phyloP scores from a whole-genome alignment of 495 filamentous ascomycete species.

The Hypoxylon subgilvum region DNA sequence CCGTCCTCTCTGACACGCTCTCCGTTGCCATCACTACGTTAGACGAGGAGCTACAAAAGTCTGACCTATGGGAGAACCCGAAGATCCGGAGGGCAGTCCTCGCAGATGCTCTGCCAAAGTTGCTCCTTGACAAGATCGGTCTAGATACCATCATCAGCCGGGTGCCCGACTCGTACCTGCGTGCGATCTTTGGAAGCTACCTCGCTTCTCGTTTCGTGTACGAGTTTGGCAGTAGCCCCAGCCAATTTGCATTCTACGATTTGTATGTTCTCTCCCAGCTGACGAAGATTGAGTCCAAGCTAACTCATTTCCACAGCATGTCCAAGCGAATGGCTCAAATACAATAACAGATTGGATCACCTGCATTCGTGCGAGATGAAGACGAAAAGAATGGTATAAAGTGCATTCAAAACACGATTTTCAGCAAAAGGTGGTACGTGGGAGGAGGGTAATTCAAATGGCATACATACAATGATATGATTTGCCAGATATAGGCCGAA shows the following conservation, averaged over 20 bases:
- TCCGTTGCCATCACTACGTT: constrained; percentile 90
- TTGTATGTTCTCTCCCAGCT: constrained; percentile 70
- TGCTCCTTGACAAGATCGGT: constrained; percentile 87
- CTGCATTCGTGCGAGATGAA: constrained; percentile 1
- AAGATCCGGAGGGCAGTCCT: constrained; percentile 78
- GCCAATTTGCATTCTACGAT: constrained; percentile 97
- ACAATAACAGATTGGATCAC: constrained; percentile 13
- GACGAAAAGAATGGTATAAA: constrained; percentile 1
- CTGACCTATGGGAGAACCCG: constrained; percentile 87
- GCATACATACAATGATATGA: constrained; percentile 1
- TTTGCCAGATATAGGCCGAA: background rate
- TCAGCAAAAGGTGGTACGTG: constrained; percentile 8
- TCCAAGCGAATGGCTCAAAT: constrained; percentile 54
- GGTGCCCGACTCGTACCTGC: constrained; percentile 90
- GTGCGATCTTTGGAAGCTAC: constrained; percentile 94
- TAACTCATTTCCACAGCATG: constrained; percentile 51
- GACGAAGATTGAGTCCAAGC: background rate
- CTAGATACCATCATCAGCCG: constrained; percentile 83
- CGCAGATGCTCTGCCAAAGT: constrained; percentile 80
- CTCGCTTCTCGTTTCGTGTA: constrained; percentile 95
- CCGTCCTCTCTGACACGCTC: constrained; percentile 85
- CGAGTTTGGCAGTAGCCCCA: constrained; percentile 86
- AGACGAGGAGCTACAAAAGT: constrained; percentile 92
- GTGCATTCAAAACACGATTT: constrained; percentile 4
- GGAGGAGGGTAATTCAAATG: constrained; percentile 13